These are phyloP conservation scores for Termitomyces sp. DNA, from an alignment of 768 basidiomycete species.

Conservation along the genomic window DNA sequence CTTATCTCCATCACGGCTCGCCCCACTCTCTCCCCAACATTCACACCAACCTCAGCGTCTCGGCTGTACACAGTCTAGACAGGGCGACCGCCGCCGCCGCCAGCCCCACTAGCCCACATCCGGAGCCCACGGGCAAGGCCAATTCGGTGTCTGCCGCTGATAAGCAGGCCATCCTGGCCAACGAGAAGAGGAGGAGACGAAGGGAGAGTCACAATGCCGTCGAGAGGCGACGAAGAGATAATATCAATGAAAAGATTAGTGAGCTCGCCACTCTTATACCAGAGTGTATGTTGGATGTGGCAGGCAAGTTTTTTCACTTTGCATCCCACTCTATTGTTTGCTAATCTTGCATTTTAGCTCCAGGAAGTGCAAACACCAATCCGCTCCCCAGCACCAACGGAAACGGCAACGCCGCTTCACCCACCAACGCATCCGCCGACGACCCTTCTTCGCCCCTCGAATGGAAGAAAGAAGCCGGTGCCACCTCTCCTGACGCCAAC, in stretches of 20 bases:
- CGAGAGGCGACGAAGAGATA: slow-evolving; percentile 81
- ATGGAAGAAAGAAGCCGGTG: slow-evolving; percentile 6
- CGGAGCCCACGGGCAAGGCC: slow-evolving; percentile 5
- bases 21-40: slow-evolving; percentile 14
- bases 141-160: slow-evolving; percentile 18
- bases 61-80: slow-evolving; percentile 6
- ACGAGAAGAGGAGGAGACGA: slow-evolving; percentile 77
- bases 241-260: slow-evolving; percentile 93
- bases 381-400: not conserved
- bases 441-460: slow-evolving; percentile 14
- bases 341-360: not conserved
- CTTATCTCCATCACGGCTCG: slow-evolving; percentile 5
- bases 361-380: not conserved
- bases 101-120: not conserved
- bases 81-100: not conserved
- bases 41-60: slow-evolving; percentile 13
- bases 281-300: slow-evolving; percentile 70
- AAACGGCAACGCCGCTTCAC: slow-evolving; percentile 1
- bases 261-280: slow-evolving; percentile 89
- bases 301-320: slow-evolving; percentile 7
- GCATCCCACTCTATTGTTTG: not conserved
- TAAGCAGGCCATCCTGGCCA: slow-evolving; percentile 60
- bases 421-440: slow-evolving; percentile 9
- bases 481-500: not conserved
- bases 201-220: slow-evolving; percentile 92